phyloP scores from a whole-genome alignment of 305 asterid genomes.

The Rubia peregrina region DNA sequence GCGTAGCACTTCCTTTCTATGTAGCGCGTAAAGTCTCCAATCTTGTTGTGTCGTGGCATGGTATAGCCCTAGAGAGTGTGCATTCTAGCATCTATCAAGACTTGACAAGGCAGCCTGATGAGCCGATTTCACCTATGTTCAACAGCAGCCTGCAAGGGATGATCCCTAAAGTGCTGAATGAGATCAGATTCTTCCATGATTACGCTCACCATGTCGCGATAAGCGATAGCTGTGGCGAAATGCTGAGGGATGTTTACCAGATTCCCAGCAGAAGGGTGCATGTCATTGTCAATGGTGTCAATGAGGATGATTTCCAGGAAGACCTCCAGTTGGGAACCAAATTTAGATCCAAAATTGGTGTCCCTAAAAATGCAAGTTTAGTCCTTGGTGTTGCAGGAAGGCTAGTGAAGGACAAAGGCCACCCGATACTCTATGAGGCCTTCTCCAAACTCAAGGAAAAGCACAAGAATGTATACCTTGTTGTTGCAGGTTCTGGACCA shows the following conservation, averaged over 20 bases:
- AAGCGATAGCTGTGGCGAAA: slow-evolving; percentile 84
- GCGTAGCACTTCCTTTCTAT: slow-evolving; percentile 71
- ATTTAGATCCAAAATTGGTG: slow-evolving; percentile 49
- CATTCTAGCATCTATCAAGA: slow-evolving; percentile 76
- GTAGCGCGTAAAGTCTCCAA: slow-evolving; percentile 43
- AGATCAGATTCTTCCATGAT: slow-evolving; percentile 64
- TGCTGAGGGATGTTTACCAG: slow-evolving; percentile 77
- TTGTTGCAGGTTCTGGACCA: slow-evolving; percentile 89
- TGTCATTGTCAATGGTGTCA: slow-evolving; percentile 74
- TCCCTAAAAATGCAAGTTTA: slow-evolving; percentile 55
- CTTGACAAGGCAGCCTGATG: slow-evolving; percentile 36
- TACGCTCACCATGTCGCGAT: slow-evolving; percentile 82
- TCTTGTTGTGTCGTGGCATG: slow-evolving; percentile 86
- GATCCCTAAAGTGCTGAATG: slow-evolving; percentile 67
- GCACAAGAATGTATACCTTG: slow-evolving; percentile 42
- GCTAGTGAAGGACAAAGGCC: slow-evolving; percentile 83
- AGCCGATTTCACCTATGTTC: slow-evolving; percentile 45
- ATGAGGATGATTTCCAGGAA: slow-evolving; percentile 43
- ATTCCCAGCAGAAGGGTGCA: slow-evolving; percentile 64
- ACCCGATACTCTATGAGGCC: slow-evolving; percentile 66
- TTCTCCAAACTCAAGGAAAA: slow-evolving; percentile 45
- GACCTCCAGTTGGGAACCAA: slow-evolving; percentile 35
- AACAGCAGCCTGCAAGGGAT: slow-evolving; percentile 48
- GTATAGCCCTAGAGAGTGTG: slow-evolving; percentile 80
- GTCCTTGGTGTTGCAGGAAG: slow-evolving; percentile 88